phyloP scores from a whole-genome alignment of 73 alveolate species.

The Stentor coeruleus region DNA sequence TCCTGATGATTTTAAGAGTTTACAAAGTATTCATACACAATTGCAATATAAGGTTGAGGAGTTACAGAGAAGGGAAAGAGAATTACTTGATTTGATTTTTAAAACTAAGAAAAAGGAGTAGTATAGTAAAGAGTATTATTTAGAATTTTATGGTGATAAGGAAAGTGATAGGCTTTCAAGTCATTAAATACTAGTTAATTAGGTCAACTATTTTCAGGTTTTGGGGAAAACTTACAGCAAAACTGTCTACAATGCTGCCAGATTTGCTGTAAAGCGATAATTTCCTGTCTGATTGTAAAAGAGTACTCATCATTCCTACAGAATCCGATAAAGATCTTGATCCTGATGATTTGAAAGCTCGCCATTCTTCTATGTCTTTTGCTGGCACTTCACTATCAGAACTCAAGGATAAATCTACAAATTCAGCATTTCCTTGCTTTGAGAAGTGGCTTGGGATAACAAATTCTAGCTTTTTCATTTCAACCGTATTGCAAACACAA shows the following conservation, averaged over 20 bases:
- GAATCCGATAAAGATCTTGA: neutral
- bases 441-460: too few relatives aligned
- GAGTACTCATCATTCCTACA: neutral
- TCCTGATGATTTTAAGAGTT: conserved; percentile 36
- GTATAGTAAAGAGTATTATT: too few relatives aligned
- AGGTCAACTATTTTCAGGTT: too few relatives aligned
- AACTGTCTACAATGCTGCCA: neutral
- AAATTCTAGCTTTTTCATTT: neutral
- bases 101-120: neutral
- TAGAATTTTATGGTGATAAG: too few relatives aligned
- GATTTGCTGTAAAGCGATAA: neutral
- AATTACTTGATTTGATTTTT: conserved; percentile 46
- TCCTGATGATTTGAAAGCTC: neutral
- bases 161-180: too few relatives aligned
- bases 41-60: conserved; percentile 76
- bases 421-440: too few relatives aligned
- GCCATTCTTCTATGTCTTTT: neutral
- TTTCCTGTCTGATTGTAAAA: neutral
- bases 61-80: conserved; percentile 92
- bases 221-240: neutral
- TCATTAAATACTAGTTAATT: neutral
- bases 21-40: neutral
- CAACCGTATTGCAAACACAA: neutral
- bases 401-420: neutral
- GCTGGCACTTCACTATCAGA: neutral